Conservation (phyloP, 129 eudicot genomes). For the Apium graveolens region DNA sequence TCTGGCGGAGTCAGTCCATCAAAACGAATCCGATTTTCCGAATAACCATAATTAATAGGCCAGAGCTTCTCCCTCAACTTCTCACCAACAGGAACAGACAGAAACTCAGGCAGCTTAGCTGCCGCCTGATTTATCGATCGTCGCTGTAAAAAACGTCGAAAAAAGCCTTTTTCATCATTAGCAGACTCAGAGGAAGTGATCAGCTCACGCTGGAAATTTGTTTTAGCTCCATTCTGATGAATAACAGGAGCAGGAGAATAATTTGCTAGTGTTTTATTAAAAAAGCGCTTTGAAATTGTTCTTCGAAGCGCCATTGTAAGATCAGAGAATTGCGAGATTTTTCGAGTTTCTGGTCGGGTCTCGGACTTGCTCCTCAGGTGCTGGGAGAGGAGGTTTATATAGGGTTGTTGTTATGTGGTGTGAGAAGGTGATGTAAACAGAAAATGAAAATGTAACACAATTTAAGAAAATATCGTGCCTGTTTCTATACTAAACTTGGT, state of each 20-base stretch:
- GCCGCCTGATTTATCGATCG: slow-evolving; percentile 1
- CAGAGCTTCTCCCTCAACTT: slow-evolving; percentile 28
- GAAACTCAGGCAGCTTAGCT: slow-evolving; percentile 9
- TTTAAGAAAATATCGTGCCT: neutral
- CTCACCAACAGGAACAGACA: slow-evolving; percentile 5
- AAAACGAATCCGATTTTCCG: slow-evolving; percentile 36
- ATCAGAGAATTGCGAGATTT: neutral
- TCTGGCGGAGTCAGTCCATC: slow-evolving; percentile 34
- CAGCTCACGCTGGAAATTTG: neutral
- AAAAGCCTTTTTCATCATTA: neutral
- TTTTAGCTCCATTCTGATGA: slow-evolving; percentile 1
- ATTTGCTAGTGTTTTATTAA: neutral
- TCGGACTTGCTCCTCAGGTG: neutral
- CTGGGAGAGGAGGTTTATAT: neutral
- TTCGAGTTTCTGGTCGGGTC: neutral
- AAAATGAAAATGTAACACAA: neutral
- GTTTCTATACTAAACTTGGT: neutral
- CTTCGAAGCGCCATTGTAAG: slow-evolving; percentile 15
- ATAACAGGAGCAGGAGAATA: neutral
- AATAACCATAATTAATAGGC: slow-evolving; percentile 8
- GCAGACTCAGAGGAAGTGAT: slow-evolving; percentile 12
- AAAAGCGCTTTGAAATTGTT: slow-evolving; percentile 1
- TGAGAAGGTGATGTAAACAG: neutral
- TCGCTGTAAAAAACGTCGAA: neutral
- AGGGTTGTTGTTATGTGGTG: neutral